Evolutionary conservation across 805 yeast species (phyloP), one percentile per base, ranked within the genome.

Genomic region (Cyberlindnera xylosilytica): DNA sequence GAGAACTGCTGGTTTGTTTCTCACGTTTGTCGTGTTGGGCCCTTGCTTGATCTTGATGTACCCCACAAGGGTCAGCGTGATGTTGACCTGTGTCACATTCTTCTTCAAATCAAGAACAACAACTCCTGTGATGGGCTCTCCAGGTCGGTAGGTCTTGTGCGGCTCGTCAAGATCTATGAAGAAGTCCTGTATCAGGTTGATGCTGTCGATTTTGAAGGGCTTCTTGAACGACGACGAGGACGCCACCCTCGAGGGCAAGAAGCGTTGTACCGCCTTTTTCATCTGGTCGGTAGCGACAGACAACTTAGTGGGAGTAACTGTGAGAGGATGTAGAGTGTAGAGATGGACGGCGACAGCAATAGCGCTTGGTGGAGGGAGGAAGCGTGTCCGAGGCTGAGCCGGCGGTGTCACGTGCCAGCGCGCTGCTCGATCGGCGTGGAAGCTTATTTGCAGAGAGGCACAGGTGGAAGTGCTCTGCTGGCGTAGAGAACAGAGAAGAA

Each of bases 111-210:
- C 71, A 12, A 84, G 62, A 1, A 79, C 72, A 11, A 79, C 73
- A 51, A 77, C 80, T 13, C 95, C 95, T 1, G 71, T 63, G 3
- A 87, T 73, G 49, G 73, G 74, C 40, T 87, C 96, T 13, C 91
- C 93, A 0, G 97, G 96, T n/a, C 70, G 65, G 78, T 83, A 87
- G 4, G 75, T 66, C 50, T 77, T 76, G 60, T 87, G 95, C 1
- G 95, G 90, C 41, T 82, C 81, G 47, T 81, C 83, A 35, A 88
- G 68, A 34, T 70, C 70, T 36, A 88, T 79, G 61, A 79, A 84
- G 62, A 87, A 82, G 50, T 85, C 90, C 33, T 70, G 72, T 11
- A 78, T 71, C 10, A 74, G 64, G 34, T 64, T 68, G 36, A 56
- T 48, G 12, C 50, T 50, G 19, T 50, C 62, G 11, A 58, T 34